These are phyloP conservation scores for Termitomyces sp. DNA, from an alignment of 1,284 basidiomycete species.

Conservation along the genomic window DNA sequence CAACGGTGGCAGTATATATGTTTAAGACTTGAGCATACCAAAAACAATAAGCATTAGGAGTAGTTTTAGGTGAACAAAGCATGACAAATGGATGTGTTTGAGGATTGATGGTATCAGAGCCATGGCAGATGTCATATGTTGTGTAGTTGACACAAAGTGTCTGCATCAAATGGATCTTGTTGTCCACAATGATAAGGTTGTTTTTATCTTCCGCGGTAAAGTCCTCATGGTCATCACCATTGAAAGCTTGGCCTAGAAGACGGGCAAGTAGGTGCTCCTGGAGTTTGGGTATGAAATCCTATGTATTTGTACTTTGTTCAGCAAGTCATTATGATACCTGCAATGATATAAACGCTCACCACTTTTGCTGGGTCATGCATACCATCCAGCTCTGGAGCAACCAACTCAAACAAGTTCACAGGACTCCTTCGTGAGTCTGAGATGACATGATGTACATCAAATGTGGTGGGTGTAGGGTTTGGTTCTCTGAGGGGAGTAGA, in stretches of 20 bases:
- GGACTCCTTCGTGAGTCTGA: conserved; percentile 13
- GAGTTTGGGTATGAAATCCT: conserved; percentile 18
- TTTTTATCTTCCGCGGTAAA: conserved; percentile 15
- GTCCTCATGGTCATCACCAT: conserved; percentile 14
- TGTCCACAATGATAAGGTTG: conserved; percentile 9
- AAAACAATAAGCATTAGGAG: conserved; percentile 6
- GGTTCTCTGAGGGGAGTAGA: background rate
- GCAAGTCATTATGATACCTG: too few species aligned
- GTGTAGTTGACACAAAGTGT: conserved; percentile 25
- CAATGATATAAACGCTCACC: conserved; percentile 7
- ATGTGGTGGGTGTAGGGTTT: background rate
- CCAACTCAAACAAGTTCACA: conserved; percentile 15
- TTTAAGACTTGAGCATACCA: conserved; percentile 16
- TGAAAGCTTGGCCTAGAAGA: conserved; percentile 9
- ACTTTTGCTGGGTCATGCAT: conserved; percentile 15
- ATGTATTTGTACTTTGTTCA: background rate
- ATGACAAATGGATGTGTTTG: conserved; percentile 24
- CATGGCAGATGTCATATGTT: conserved; percentile 28
- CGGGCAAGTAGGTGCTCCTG: conserved; percentile 19
- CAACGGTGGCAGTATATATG: conserved; percentile 21
- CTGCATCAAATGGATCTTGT: conserved; percentile 15
- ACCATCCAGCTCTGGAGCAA: conserved; percentile 2
- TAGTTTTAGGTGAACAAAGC: conserved; percentile 16
- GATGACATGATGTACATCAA: conserved; percentile 17
- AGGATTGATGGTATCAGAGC: conserved; percentile 27